Percentiles rank a stretch among this genome's conserved stretches.
Evolutionary conservation across 345 rosid species (phyloP).

Genomic region (Erucastrum elatum): DNA sequence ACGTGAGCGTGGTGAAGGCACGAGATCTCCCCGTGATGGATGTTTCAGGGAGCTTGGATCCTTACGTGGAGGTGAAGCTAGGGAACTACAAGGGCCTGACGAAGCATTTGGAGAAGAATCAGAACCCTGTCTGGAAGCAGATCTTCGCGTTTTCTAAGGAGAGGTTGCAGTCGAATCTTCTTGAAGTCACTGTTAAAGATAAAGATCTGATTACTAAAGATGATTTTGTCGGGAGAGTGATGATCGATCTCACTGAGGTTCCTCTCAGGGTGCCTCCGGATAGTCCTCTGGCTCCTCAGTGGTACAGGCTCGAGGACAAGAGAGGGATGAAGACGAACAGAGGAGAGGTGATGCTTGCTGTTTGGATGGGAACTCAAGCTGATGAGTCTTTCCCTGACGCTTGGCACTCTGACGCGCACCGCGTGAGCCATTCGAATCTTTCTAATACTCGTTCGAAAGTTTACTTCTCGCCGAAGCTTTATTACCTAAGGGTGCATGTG

Average conservation of each 20-base stretch:
- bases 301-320: slow-evolving; percentile 77
- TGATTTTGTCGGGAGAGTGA: slow-evolving; percentile 65
- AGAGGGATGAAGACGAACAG: slow-evolving; percentile 54
- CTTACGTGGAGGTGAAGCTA: slow-evolving; percentile 89
- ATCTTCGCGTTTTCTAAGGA: slow-evolving; percentile 93
- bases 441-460: slow-evolving; percentile 83
- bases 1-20: slow-evolving; percentile 89
- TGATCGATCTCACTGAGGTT: slow-evolving; percentile 65
- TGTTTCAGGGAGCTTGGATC: slow-evolving; percentile 83
- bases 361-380: slow-evolving; percentile 98
- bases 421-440: slow-evolving; percentile 63
- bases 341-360: slow-evolving; percentile 95
- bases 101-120: slow-evolving; percentile 79
- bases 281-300: slow-evolving; percentile 93
- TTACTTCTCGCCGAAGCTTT: slow-evolving; percentile 87
- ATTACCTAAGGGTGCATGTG: slow-evolving; percentile 74
- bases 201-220: slow-evolving; percentile 74
- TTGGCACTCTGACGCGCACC: slow-evolving; percentile 98
- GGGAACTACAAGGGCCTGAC: slow-evolving; percentile 92
- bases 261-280: slow-evolving; percentile 88
- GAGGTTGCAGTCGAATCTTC: slow-evolving; percentile 63
- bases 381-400: slow-evolving; percentile 94
- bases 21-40: slow-evolving; percentile 85
- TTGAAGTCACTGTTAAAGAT: slow-evolving; percentile 81
- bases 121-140: slow-evolving; percentile 83